Conservation (phyloP, 257 asterid genomes). For the Ilex aquifolium region DNA sequence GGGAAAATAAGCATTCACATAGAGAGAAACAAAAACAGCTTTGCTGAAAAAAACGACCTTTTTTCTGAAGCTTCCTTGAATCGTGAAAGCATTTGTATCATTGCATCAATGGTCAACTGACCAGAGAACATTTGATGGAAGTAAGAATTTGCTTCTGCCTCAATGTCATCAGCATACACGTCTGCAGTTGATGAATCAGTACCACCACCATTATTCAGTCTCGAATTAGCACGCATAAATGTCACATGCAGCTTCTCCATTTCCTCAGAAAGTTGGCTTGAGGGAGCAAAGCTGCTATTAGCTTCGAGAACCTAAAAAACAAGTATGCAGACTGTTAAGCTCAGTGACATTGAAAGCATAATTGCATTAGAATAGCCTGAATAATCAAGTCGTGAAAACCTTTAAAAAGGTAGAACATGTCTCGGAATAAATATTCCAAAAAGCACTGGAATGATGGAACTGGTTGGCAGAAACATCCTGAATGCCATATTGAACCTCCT, state of each 20-base stretch:
- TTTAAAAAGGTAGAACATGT: slow-evolving; percentile 63
- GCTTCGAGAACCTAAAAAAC: slow-evolving; percentile 77
- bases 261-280: slow-evolving; percentile 62
- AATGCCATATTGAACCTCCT: slow-evolving; percentile 58
- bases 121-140: slow-evolving; percentile 91
- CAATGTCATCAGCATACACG: slow-evolving; percentile 68
- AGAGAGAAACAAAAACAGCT: neutral
- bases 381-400: slow-evolving; percentile 34
- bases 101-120: slow-evolving; percentile 58
- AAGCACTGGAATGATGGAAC: slow-evolving; percentile 48
- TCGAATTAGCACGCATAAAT: slow-evolving; percentile 46
- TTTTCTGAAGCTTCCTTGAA: slow-evolving; percentile 75
- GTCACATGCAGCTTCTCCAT: slow-evolving; percentile 57
- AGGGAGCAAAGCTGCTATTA: slow-evolving; percentile 49
- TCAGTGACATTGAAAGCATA: neutral
- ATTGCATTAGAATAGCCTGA: slow-evolving; percentile 7
- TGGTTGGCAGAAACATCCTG: slow-evolving; percentile 57
- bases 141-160: slow-evolving; percentile 70
- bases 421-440: slow-evolving; percentile 55
- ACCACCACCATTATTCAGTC: slow-evolving; percentile 42
- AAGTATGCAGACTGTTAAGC: slow-evolving; percentile 8
- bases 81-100: slow-evolving; percentile 77
- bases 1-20: no score
- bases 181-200: slow-evolving; percentile 51
- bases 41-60: slow-evolving; percentile 36